Evolutionary conservation across 192 early-diverging fungal species (phyloP), one percentile per base, ranked within the genome.

Genomic region (Entomortierella beljakovae): DNA sequence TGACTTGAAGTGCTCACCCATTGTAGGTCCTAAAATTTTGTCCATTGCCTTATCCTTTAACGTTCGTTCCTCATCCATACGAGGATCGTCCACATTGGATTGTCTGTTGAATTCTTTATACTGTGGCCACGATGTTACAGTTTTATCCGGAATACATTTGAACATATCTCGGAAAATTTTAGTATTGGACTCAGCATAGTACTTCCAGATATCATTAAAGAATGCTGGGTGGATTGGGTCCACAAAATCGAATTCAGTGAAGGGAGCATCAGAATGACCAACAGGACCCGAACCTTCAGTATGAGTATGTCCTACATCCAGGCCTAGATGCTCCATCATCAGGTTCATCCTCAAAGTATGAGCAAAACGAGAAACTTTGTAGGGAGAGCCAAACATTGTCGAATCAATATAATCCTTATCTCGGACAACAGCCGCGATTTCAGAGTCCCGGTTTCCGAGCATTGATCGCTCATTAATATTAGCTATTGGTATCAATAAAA

Each of bases 401-500:
- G 91, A 90, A 20, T 86, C 83, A 22, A 94, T 86, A 10, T 86
- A 79, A 31, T 90, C 85, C 64, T 91, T 87, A 34, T 91, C 89
- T 42, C 77, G 28, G 15, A 95, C 80, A 6, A 92, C 84, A 56
- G 92, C 90, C 20, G 92, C 93, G 26, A 95, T 89, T 75, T 95
- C 94, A 1, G 92, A 93, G 74, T 95, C 94, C 33, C 92, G 90
- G 57, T 87, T 87, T 3, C 94, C 94, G 26, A 89, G 81, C 86
- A 90, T 90, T 9, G 94, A 96, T 0, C 94, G 89, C 81, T 96
- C 94, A 68, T 96, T 96, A 82, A 96, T 92, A 70, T 96, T 96
- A 52, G 94, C 94, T 77, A 58, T 42, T 34, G 15, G 2, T 37
- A 26, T 38, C 0, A 33, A n/a, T n/a, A n/a, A n/a, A n/a, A n/a